Base-by-base conservation (phyloP, 179 eudicot species). In the Silene vulgaris region DNA sequence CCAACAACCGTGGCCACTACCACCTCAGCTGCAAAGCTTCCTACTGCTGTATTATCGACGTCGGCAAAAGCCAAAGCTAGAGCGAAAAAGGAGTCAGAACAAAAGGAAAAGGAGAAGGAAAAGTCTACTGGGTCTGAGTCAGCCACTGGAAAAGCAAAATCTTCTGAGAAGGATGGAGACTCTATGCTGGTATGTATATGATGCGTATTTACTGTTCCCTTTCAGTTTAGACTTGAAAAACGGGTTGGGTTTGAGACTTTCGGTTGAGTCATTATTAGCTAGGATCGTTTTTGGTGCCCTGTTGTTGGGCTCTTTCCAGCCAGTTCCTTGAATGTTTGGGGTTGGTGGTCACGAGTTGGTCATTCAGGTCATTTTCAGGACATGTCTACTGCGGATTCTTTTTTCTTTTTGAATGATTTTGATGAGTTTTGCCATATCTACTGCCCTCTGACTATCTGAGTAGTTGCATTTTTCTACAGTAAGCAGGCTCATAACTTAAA, bases 81-180 rank as follows among this genome's bases (percentile, higher is more conserved):
- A 82, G 96, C 95, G 20, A 88, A 95, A 80, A 95, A 95, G 79
- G 99, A 92, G 83, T 88, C 96, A 7, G 99, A 92, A 63, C 92
- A 79, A 84, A 90, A 90, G 76, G 88, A 86, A 84, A 92, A 90
- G 76, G 88, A 86, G 50, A 90, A 52, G 59, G 59, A 52, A 5
- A 56, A 89, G 79, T 52, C 87, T 70, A 75, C 81, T 21, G 91
- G 83, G 48, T 69, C 78, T 16, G 96, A 84, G 68, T 75, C 89
- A 8, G 82, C 76, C 75, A 17, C 83, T 11, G 89, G 82, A 19
- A 94, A 92, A 78, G 92, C 84, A 75, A 93, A 90, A 79, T 80
- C 91, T 8, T 73, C 64, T 50, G 92, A 90, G 56, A 91, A 90
- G 88, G 96, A 88, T 67, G 91, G 86, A 11, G 99, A 92, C 61